These are phyloP conservation scores for Colletotrichum musicola DNA, from an alignment of 2,329 filamentous ascomycete species.

Conservation along the genomic window DNA sequence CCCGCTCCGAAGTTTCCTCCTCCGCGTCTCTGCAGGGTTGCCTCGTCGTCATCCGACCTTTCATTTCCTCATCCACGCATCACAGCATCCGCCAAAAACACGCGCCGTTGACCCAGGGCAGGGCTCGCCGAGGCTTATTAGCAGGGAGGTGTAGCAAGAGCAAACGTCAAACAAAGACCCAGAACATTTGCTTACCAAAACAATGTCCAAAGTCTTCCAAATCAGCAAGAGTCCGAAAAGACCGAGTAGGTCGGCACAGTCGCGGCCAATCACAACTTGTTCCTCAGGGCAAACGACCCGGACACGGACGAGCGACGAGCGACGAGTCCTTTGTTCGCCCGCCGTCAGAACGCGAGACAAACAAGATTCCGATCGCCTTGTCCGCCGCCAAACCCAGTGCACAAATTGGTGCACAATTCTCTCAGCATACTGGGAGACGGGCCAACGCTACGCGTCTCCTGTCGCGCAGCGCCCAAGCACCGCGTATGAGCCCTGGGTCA, in stretches of 20 bases:
- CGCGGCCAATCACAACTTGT: not conserved
- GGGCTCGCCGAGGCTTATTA: not conserved
- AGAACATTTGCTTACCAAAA: not conserved
- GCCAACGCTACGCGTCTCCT: conserved; percentile 6
- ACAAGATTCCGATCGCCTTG: conserved; percentile 24
- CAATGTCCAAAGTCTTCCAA: too few relatives aligned
- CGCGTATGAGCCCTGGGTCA: not conserved
- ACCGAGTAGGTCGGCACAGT: not conserved
- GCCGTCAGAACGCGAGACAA: conserved; percentile 15
- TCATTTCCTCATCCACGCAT: not conserved
- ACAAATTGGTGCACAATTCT: not conserved
- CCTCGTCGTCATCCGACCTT: not conserved
- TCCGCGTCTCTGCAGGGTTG: not conserved
- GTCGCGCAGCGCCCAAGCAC: conserved; percentile 17
- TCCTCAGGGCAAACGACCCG: not conserved
- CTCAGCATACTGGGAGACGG: not conserved
- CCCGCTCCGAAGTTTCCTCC: not conserved
- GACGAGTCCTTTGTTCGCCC: conserved; percentile 15
- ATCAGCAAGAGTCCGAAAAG: not conserved
- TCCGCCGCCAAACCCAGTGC: not conserved
- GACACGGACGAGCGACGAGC: not conserved
- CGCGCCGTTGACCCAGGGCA: not conserved
- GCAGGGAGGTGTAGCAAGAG: not conserved
- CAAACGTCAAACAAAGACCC: not conserved
- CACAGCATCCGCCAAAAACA: not conserved